Base-by-base conservation (phyloP, 2,329 filamentous ascomycete species). In the Alternaria hordeiaustralica region DNA sequence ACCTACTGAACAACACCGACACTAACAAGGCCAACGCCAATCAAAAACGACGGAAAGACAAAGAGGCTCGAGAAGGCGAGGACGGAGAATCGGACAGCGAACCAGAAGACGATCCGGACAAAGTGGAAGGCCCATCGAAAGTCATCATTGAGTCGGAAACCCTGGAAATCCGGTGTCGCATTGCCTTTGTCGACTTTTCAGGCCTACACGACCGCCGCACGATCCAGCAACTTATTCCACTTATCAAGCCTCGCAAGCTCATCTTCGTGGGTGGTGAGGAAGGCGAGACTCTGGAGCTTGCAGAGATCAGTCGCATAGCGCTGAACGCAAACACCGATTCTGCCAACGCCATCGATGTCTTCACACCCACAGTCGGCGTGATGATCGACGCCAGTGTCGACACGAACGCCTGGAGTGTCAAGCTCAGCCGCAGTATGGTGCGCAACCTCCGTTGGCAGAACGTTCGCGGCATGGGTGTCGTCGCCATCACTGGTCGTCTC, bases 361-460 rank as follows among this genome's bases (percentile, higher is more conserved):
- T 95, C 76, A 94, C 93, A 0, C 96, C 96, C 1, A 80, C 83
- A 10, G 84, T 92, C n/a, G 94, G 94, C 23, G 84, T 87, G 33
- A 84, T 86, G 13, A 86, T 99, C 45, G 90, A 99, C 79, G 96
- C 95, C 12, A 97, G 94, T 75, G 95, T 98, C 45, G 96, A 99
- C 78, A 98, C 95, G 6, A 97, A 98, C 77, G 94, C 96, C 5
- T 99, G 96, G 96, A 90, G 92, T 23, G 92, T 99, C 64, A 97
- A 94, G 80, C 86, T 99, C 18, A 94, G 93, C 53, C 92, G 95
- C 70, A 84, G 88, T 47, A 88, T 99, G 20, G 92, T 97, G 63
- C 93, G 93, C 80, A 91, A 91, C 71, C 86, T 99, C 63, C 93
- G 92, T 75, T 98, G 96, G 96, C 96, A 98, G 82, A 94, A 93